These are phyloP conservation scores for Xylaria castorea DNA, from an alignment of 495 filamentous ascomycete genomes.

Conservation along the genomic window DNA sequence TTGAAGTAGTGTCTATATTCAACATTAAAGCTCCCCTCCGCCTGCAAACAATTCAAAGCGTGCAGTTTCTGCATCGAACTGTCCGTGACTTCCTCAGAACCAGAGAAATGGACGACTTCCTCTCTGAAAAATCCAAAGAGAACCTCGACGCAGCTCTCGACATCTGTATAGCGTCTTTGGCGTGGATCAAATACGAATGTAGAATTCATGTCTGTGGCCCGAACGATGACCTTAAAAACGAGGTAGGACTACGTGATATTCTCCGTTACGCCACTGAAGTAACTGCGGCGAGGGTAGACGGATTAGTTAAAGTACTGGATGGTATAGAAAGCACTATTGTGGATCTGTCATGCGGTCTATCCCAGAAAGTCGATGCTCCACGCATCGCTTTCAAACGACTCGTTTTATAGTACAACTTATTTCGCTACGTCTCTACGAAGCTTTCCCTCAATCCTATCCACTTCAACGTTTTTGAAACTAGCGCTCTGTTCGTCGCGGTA, in stretches of 20 bases:
- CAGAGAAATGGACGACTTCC: neutral
- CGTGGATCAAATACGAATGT: neutral
- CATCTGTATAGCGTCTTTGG: neutral
- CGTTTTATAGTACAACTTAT: neutral
- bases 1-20: neutral
- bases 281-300: neutral
- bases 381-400: neutral
- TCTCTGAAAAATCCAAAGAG: neutral
- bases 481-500: neutral
- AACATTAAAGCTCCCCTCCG: neutral
- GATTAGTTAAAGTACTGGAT: neutral
- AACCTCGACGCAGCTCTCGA: neutral
- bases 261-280: neutral
- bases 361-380: neutral
- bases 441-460: neutral
- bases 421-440: neutral
- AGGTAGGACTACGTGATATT: neutral
- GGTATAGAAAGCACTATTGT: neutral
- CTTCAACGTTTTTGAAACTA: neutral
- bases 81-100: neutral
- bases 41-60: neutral
- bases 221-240: neutral
- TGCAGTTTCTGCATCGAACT: slow-evolving; percentile 3
- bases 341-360: neutral
- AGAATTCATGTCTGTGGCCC: neutral